Evolutionary conservation across 805 yeast species (phyloP).

Genomic region (Myxozyma geophila): DNA sequence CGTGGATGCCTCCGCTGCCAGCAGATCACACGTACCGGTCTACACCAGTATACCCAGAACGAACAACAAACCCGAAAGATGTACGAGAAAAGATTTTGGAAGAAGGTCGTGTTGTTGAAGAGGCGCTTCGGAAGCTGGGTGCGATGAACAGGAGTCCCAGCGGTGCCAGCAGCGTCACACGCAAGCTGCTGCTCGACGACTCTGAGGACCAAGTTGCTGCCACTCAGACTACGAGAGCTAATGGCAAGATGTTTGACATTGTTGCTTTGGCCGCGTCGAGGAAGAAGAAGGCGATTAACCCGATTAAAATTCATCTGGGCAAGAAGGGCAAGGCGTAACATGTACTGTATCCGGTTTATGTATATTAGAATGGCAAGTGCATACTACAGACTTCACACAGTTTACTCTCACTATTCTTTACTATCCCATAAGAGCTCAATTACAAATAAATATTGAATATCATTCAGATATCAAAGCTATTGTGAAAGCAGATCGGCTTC

Average conservation of each 20-base stretch:
- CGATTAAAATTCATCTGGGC: slow-evolving; percentile 27
- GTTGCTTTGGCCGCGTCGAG: slow-evolving; percentile 20
- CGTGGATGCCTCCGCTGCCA: slow-evolving; percentile 85
- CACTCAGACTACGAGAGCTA: neutral
- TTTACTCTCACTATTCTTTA: too few relatives aligned
- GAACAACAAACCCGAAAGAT: slow-evolving; percentile 69
- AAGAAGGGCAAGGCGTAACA: slow-evolving; percentile 20
- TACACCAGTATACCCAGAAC: slow-evolving; percentile 68
- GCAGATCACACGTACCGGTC: slow-evolving; percentile 90
- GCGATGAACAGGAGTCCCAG: slow-evolving; percentile 30
- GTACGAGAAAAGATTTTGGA: slow-evolving; percentile 73
- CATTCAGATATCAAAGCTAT: too few relatives aligned
- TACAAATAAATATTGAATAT: too few relatives aligned
- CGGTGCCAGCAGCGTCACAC: neutral
- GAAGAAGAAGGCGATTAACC: slow-evolving; percentile 23
- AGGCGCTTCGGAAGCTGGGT: slow-evolving; percentile 67
- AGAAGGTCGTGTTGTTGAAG: slow-evolving; percentile 81
- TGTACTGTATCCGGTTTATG: neutral
- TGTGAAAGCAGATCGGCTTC: neutral
- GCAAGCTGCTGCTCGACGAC: slow-evolving; percentile 2
- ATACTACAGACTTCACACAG: neutral
- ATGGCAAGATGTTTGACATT: slow-evolving; percentile 24
- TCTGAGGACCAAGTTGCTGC: slow-evolving; percentile 7
- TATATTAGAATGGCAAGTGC: neutral
- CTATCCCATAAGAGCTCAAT: too few relatives aligned